Base-by-base conservation (phyloP, 1,284 basidiomycete genomes). In the Papiliotrema terrestris region DNA sequence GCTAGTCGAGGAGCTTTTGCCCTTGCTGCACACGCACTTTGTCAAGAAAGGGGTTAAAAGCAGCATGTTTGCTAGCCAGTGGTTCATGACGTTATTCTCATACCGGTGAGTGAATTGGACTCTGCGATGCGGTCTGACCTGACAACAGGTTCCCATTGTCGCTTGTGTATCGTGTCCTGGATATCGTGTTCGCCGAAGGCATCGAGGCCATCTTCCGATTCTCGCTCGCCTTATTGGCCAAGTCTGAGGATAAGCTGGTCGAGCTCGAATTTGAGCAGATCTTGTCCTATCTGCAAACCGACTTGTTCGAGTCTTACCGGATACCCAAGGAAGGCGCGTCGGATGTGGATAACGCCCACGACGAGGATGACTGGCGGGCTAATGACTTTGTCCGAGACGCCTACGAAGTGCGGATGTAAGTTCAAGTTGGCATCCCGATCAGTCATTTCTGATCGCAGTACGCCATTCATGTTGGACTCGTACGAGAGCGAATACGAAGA, bases 191-290 rank as follows among this genome's bases (percentile, higher is more conserved):
- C 57, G 96, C 96, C 1, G 97, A 89, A 69, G 95, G 95, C 3
- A 91, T 98, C 55, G 95, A 98, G 74, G 91, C 95, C 0, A 87
- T 98, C 48, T 98, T 98, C 76, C 86, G 93, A 8, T 98, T 98
- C 78, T 90, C 91, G 54, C 80, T 98, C 20, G 86, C 86, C 15
- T 80, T 98, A 4, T 80, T 98, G 54, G 84, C 87, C 69, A 89
- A 88, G 72, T 96, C 94, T 65, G 95, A 98, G 75, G 86, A 88
- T 55, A 74, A 79, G 37, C 76, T 97, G 6, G 78, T 94, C 19
- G 70, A 80, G 14, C 80, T 95, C 61, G 92, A 91, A 66, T 95
- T 97, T 67, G 93, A 97, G 70, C 84, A 91, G 59, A 86, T 95
- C 23, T 77, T 96, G 41, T 79, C 83, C 0, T 95, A 87, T 74